These are phyloP conservation scores for Eucalyptus urophylla DNA, from an alignment of 345 rosid genomes.

Conservation along the genomic window DNA sequence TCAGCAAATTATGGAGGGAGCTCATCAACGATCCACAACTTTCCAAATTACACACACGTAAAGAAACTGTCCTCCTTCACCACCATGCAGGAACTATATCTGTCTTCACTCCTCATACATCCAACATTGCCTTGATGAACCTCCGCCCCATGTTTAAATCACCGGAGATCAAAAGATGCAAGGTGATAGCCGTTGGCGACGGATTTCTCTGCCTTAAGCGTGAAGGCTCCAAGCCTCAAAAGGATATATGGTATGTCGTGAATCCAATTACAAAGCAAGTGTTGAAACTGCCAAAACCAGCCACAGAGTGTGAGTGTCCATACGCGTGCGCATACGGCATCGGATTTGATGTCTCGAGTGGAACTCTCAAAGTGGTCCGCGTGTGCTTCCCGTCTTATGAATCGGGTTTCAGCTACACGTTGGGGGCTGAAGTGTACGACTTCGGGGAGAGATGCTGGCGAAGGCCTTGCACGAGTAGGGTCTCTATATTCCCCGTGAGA, in stretches of 20 bases:
- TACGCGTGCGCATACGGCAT: background rate
- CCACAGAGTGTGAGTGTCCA: background rate
- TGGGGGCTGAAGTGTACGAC: background rate
- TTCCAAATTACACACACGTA: background rate
- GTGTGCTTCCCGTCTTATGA: background rate
- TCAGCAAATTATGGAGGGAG: background rate
- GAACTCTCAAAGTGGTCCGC: background rate
- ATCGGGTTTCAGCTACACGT: background rate
- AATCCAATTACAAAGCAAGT: background rate
- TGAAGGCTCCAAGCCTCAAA: background rate
- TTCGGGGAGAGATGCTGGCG: background rate
- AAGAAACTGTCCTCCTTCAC: background rate
- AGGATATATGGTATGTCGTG: background rate
- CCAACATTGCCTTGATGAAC: background rate
- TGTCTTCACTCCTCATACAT: background rate
- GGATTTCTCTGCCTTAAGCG: background rate
- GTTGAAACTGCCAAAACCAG: background rate
- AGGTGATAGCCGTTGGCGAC: background rate
- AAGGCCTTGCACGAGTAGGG: background rate
- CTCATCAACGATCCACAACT: background rate
- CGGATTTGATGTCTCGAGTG: background rate
- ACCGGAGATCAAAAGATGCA: background rate
- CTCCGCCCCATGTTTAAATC: background rate
- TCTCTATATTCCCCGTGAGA: background rate
- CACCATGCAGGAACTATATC: background rate